These are phyloP conservation scores for Rhizopogon hawkerae DNA, from an alignment of 1,284 basidiomycete genomes.

Conservation along the genomic window DNA sequence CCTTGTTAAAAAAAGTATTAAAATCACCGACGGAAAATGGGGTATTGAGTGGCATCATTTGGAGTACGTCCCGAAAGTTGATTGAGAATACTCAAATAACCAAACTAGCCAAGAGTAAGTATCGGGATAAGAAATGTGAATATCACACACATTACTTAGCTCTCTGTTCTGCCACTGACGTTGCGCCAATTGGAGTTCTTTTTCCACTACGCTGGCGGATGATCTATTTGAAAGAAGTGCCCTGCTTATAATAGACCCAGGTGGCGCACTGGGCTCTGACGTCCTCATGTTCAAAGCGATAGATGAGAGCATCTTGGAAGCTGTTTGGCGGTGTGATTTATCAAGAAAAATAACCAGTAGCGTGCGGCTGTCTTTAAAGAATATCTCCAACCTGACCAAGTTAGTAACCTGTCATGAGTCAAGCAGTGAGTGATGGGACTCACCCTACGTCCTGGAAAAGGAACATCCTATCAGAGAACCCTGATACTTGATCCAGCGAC, in stretches of 20 bases:
- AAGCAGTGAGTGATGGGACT: constrained; percentile 25
- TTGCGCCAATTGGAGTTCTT: constrained; percentile 63
- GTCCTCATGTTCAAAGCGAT: constrained; percentile 34
- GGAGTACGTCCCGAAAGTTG: constrained; percentile 88
- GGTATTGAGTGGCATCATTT: constrained; percentile 92
- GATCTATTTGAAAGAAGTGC: constrained; percentile 29
- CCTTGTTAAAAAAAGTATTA: background rate
- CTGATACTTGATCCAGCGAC: constrained; percentile 72
- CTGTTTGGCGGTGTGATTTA: constrained; percentile 54
- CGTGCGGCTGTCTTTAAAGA: constrained; percentile 83
- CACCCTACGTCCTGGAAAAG: constrained; percentile 86
- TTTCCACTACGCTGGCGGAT: constrained; percentile 35
- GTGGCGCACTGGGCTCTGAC: constrained; percentile 6
- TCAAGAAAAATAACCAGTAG: constrained; percentile 73
- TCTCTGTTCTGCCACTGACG: constrained; percentile 79
- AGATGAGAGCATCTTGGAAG: constrained; percentile 52
- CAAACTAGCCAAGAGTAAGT: constrained; percentile 47
- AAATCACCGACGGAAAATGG: constrained; percentile 75
- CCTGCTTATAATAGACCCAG: constrained; percentile 2
- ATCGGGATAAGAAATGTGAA: background rate
- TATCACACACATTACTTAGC: constrained; percentile 70
- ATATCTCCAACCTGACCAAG: constrained; percentile 65
- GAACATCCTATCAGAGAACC: constrained; percentile 76
- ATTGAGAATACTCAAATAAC: constrained; percentile 80
- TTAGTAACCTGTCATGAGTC: constrained; percentile 2